Evolutionary conservation across 371 early-diverging fungal genomes (phyloP), one percentile per base, ranked within the genome.

Genomic region (Apophysomyces ossiformis): DNA sequence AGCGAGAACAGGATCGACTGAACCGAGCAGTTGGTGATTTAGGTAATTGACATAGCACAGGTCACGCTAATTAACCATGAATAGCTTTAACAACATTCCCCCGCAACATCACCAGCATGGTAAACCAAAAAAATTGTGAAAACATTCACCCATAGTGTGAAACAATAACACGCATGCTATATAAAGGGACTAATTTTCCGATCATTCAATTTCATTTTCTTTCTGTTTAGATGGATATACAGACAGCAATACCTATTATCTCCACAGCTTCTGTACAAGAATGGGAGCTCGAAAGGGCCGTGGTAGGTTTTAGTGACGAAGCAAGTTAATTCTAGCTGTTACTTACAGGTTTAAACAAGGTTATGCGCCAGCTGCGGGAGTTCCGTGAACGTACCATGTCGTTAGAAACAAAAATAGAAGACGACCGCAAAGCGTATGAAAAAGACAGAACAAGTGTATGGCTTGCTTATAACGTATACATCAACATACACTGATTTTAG

Each of bases 241-340:
- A 47, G 44, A 32, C 18, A 37, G 18, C 50, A 7, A 37, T 50
- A n/a, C 15, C 62, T 5, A 43, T 68, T 1, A 65, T 66, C 16
- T 68, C 70, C 12, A 36, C 64, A 16, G 38, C 61, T 13, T 64
- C 68, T 39, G 68, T 69, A n/a, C 66, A 69, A 45, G 73, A 78
- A 39, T 78, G 75, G 75, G 78, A 78, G 47, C 58, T 69, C 1
- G 78, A 78, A 59, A 67, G 69, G 57, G 64, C 65, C 5, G 60
- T 66, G 64, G 74, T 73, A 73, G 44, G 37, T 36, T 35, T 32
- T 11, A 18, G 41, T 12, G 5, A 58, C 11, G 1, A 41, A 59
- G 39, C 21, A 18, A 12, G 11, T n/a, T 59, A 5, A 8, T 26
- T 59, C 38, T 35, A 15, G 16, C 54, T 37, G 13, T 60, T 32